These are phyloP conservation scores for Candida bentonensis DNA, from an alignment of 805 yeast species.

Conservation along the genomic window DNA sequence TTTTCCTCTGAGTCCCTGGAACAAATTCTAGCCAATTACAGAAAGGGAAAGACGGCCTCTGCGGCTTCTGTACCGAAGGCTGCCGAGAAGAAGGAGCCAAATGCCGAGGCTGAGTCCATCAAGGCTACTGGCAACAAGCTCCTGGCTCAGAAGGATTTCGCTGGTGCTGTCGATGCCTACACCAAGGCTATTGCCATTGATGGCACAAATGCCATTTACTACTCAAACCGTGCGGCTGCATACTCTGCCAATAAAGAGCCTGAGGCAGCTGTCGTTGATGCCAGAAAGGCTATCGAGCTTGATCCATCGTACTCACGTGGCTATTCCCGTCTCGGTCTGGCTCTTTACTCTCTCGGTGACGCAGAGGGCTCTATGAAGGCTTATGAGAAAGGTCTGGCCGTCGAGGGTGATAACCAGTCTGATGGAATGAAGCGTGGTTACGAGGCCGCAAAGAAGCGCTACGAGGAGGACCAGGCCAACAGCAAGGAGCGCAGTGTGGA, in stretches of 20 bases:
- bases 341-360: slow-evolving; percentile 89
- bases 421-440: slow-evolving; percentile 88
- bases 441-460: slow-evolving; percentile 83
- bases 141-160: slow-evolving; percentile 65
- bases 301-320: slow-evolving; percentile 83
- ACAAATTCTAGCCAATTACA: slow-evolving; percentile 5
- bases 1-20: slow-evolving; percentile 25
- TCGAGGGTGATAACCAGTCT: slow-evolving; percentile 72
- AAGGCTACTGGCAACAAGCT: slow-evolving; percentile 83
- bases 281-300: slow-evolving; percentile 61
- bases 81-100: slow-evolving; percentile 27
- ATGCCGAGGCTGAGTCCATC: slow-evolving; percentile 65
- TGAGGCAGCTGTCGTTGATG: slow-evolving; percentile 69
- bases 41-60: slow-evolving; percentile 3
- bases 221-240: slow-evolving; percentile 95
- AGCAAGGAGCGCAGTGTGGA: slow-evolving; percentile 18
- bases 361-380: slow-evolving; percentile 83
- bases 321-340: slow-evolving; percentile 88
- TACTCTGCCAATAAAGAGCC: slow-evolving; percentile 66
- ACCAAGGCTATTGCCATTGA: slow-evolving; percentile 62
- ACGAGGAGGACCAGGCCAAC: slow-evolving; percentile 44
- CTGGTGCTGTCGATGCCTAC: slow-evolving; percentile 60
- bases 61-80: slow-evolving; percentile 17
- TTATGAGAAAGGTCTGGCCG: slow-evolving; percentile 72
- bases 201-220: slow-evolving; percentile 67